Evolutionary conservation across 805 yeast species (phyloP), one percentile per base, ranked within the genome.

Genomic region (Alloascoidea africana): DNA sequence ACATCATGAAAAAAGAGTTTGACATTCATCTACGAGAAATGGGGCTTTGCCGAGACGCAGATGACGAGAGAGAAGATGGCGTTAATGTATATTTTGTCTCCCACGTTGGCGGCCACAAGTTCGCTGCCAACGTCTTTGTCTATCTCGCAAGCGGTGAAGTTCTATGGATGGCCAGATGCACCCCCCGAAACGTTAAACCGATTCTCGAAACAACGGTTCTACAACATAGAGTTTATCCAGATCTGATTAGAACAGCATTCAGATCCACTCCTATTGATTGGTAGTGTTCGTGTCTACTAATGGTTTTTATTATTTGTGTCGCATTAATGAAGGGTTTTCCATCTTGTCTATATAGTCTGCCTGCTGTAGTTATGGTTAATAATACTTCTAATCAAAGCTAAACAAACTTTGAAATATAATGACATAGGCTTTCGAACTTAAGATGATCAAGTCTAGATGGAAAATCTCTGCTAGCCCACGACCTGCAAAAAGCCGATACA

Each of bases 71-170:
- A 39, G 74, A 82, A 0, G 76, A 66, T 19, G 97, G 96, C 4
- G 83, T 79, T 1, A 60, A 62, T 4, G 84, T 86, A 2, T 62
- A 68, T 2, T 86, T 55, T 47, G 69, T 81, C 18, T 86, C 83
- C 50, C 98, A 89, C 55, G 81, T 89, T 17, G 98, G 98, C 4
- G 97, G 97, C 3, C 98, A 89, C 58, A 91, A 91, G 55, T 91
- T 65, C 56, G 85, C 91, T 1, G 96, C 96, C 2, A 89, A 89
- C 54, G 81, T 84, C 2, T 66, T 85, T 37, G 70, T 89, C 13
- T 86, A 85, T 52, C 59, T 75, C 44, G 74, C 68, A 44, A 59
- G 70, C 6, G 93, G 91, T 4, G 81, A 82, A 45, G 75, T 77
- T 41, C 70, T 86, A 18, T 86, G 96, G 96, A 61, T 84, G 51